These are phyloP conservation scores for Trichosanthes cucumerina DNA, from an alignment of 306 rosid species.

Conservation along the genomic window DNA sequence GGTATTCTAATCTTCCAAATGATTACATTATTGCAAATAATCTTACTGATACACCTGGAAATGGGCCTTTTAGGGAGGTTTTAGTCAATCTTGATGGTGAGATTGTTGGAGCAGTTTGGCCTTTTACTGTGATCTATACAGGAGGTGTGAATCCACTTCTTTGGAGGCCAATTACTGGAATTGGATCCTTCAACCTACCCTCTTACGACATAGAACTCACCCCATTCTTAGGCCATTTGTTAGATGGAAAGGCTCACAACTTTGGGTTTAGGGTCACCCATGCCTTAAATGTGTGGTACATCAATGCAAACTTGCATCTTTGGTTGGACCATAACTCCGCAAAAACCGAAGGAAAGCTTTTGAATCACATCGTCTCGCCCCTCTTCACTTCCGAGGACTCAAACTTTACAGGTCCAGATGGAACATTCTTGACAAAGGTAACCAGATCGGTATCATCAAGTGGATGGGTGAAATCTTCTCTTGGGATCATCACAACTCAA, in stretches of 20 bases:
- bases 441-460: conserved; percentile 41
- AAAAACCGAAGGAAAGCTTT: conserved; percentile 48
- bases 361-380: conserved; percentile 30
- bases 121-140: conserved; percentile 78
- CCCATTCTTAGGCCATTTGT: conserved; percentile 50
- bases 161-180: conserved; percentile 87
- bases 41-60: conserved; percentile 41
- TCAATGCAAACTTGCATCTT: conserved; percentile 81
- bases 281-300: conserved; percentile 79
- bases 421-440: conserved; percentile 45
- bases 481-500: conserved; percentile 53
- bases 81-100: conserved; percentile 51
- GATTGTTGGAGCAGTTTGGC: conserved; percentile 69
- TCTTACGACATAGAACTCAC: conserved; percentile 84
- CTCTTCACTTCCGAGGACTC: conserved; percentile 29
- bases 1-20: conserved; percentile 59
- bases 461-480: conserved; percentile 75
- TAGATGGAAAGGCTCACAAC: conserved; percentile 56
- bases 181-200: conserved; percentile 81
- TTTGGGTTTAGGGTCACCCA: conserved; percentile 67
- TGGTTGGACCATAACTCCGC: conserved; percentile 60
- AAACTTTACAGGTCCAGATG: conserved; percentile 51
- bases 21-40: conserved; percentile 57
- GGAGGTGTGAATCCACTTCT: conserved; percentile 86
- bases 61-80: conserved; percentile 91